A percentile compares a stretch with the other conserved stretches of the same genome.
Conservation (phyloP, 768 basidiomycete genomes). For the Lactifluus piperatus region DNA sequence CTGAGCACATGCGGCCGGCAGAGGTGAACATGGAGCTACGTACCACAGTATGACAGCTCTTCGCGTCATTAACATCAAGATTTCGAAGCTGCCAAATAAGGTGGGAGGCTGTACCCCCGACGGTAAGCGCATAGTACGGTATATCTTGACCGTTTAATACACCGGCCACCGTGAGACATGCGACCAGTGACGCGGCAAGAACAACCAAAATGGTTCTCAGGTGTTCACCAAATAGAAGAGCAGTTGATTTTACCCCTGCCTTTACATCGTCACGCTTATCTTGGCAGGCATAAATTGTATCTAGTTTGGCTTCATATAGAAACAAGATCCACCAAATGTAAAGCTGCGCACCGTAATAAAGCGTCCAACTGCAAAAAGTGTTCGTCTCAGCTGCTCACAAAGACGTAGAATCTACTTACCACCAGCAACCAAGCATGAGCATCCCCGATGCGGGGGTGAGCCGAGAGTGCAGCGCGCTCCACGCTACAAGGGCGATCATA, state of each 20-base stretch:
- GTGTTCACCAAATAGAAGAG: conserved; percentile 44
- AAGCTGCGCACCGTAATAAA: conserved; percentile 15
- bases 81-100: conserved; percentile 8
- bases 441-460: background rate
- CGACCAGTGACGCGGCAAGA: conserved; percentile 28
- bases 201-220: conserved; percentile 36
- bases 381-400: background rate
- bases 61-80: conserved; percentile 3
- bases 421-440: background rate
- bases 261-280: conserved; percentile 50
- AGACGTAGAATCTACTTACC: background rate
- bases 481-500: conserved; percentile 18
- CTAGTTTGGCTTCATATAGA: conserved; percentile 34
- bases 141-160: conserved; percentile 23
- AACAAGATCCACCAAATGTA: background rate
- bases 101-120: conserved; percentile 1
- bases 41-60: conserved; percentile 1
- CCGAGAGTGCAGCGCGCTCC: background rate
- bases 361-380: conserved; percentile 1
- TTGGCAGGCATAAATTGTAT: conserved; percentile 57
- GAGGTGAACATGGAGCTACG: background rate
- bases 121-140: conserved; percentile 6
- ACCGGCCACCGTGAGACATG: conserved; percentile 24
- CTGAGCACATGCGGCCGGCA: background rate
- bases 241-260: conserved; percentile 54